Conservation (phyloP, 179 eudicot species). For the Carnegiea gigantea region DNA sequence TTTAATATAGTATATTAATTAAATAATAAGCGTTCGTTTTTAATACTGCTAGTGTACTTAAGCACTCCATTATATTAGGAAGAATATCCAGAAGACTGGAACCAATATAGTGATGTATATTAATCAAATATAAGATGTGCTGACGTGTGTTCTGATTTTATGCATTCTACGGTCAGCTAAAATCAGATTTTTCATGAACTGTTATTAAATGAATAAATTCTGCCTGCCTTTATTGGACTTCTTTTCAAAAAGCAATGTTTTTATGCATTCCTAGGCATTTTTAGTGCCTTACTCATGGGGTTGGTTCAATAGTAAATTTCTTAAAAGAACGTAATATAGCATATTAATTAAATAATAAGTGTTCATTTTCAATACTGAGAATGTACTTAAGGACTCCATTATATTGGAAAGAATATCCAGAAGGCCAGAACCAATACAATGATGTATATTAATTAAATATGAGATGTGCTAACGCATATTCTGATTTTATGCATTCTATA, state of each 20-base stretch:
- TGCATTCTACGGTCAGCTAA: not conserved
- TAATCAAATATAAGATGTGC: not conserved
- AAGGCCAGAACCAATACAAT: no score
- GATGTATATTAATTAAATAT: not conserved
- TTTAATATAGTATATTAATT: constrained; percentile 5
- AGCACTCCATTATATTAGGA: not conserved
- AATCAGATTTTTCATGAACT: not conserved
- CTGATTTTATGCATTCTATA: not conserved
- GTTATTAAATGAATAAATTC: not conserved
- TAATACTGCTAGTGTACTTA: not conserved
- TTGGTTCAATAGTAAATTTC: constrained; percentile 18
- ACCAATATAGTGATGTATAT: not conserved
- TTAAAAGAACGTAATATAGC: not conserved
- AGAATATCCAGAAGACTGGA: not conserved
- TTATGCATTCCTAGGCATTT: constrained; percentile 3
- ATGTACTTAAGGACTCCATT: no score
- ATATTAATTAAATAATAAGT: constrained; percentile 12
- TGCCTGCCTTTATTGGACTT: no score
- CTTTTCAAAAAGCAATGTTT: constrained; percentile 18
- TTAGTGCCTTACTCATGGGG: not conserved
- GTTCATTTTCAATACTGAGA: no score
- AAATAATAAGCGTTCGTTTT: not conserved
- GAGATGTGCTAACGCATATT: not conserved
- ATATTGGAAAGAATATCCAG: not conserved
- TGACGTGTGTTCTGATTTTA: not conserved